Conservation (phyloP, 495 filamentous ascomycete species). For the Neurospora hispaniola region DNA sequence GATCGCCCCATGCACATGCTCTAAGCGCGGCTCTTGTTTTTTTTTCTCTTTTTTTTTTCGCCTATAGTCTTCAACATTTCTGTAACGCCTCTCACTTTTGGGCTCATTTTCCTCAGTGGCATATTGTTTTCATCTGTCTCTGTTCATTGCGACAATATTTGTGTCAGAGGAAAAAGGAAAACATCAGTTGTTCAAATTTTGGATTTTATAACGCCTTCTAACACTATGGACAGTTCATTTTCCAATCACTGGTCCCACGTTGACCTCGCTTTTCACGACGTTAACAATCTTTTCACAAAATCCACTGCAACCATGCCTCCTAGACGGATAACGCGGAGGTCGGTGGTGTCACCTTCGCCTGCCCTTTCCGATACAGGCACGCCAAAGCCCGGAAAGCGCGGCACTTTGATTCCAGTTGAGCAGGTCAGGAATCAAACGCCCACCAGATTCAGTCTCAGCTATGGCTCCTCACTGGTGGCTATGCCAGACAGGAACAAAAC, state of each 20-base stretch:
- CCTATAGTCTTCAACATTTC: not conserved
- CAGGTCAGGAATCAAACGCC: conserved; percentile 9
- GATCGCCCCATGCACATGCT: not conserved
- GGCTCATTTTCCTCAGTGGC: not conserved
- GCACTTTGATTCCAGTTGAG: not conserved
- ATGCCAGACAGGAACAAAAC: conserved; percentile 10
- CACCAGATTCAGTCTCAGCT: conserved; percentile 22
- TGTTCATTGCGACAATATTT: not conserved
- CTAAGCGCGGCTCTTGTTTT: not conserved
- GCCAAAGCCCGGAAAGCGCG: not conserved
- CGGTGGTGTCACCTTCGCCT: not conserved
- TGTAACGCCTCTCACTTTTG: not conserved
- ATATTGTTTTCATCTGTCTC: not conserved
- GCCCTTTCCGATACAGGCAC: not conserved
- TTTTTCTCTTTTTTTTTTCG: not conserved
- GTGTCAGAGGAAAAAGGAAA: not conserved
- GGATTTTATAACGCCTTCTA: not conserved
- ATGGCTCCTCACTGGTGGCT: conserved; percentile 19
- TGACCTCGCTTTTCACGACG: not conserved
- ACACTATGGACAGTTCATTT: not conserved
- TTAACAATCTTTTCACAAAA: not conserved
- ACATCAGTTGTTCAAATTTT: not conserved
- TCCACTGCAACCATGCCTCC: conserved; percentile 13
- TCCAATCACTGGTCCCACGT: not conserved
- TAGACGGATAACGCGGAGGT: conserved; percentile 5